Base-by-base conservation (phyloP, 345 rosid species). In the Firmiana major region DNA sequence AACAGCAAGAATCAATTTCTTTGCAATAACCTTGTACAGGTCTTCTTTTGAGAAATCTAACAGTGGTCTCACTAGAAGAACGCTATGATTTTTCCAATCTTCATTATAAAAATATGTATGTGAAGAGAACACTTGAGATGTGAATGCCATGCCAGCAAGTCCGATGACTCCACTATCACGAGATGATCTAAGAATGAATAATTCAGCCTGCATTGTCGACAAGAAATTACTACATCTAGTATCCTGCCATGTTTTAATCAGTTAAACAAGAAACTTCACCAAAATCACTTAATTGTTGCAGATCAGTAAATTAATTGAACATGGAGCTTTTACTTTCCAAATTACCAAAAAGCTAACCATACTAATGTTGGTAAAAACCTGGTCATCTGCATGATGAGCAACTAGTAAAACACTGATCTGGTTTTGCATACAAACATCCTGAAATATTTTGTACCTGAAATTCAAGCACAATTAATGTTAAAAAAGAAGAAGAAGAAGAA, bases 131-230 rank as follows among this genome's bases (percentile, higher is more conserved):
- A 93, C 73, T 83, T 92, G 90, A 10, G 96, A 93, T 81, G 88
- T 80, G 79, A 92, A 87, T 63, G 98, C 90, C 86, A 89, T 95
- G 65, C 97, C 96, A 53, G 96, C 94, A 81, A 95, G 98, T 45
- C 98, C 99, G 80, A 95, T 96, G 75, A 95, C 92, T n/a, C 98
- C 94, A 34, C 98, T 93, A 84, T 85, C 85, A 31, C 99, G 97
- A 65, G 99, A 95, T 81, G 94, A 77, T 86, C 99, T 86, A 57
- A 93, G 92, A 82, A 95, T 80, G 79, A 95, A 92, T 73, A 90
- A 80, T 88, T 95, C 98, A 38, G 93, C 94, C 99, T 94, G 95
- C 86, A 93, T 77, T 60, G 62, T 71, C 71, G 75, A 75, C 63
- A 78, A 83, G 38, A 80, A 68, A 57, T 69, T 59, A 85, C 15